A percentile compares a stretch with the other conserved stretches of the same genome.
Evolutionary conservation across 768 basidiomycete species (phyloP).

Genomic region (Lentinula boryana): DNA sequence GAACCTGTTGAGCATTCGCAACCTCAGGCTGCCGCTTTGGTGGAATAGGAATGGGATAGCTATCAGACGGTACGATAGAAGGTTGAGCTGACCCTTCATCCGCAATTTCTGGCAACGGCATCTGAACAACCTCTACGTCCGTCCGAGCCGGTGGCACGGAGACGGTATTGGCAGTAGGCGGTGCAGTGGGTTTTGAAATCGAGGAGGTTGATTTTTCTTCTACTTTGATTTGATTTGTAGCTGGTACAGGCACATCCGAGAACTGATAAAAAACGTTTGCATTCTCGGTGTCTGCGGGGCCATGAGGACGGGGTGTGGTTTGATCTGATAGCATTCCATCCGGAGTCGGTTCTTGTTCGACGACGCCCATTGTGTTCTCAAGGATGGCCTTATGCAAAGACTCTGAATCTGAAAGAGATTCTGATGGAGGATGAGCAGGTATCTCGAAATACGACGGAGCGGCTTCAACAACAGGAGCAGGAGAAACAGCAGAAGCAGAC

Average conservation of each 20-base stretch:
- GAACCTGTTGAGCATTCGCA: neutral
- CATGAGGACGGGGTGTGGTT: slow-evolving; percentile 4
- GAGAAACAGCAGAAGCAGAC: slow-evolving; percentile 13
- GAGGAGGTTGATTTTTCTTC: neutral
- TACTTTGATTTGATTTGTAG: neutral
- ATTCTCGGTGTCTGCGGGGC: slow-evolving; percentile 4
- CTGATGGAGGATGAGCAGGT: slow-evolving; percentile 12
- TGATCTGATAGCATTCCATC: neutral
- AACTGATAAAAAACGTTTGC: neutral
- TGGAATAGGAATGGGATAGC: neutral
- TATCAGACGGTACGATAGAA: neutral
- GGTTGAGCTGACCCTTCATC: neutral
- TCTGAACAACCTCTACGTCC: neutral
- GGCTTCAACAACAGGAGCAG: slow-evolving; percentile 12
- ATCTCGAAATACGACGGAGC: slow-evolving; percentile 10
- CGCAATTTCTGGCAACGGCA: neutral
- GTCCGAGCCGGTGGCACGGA: neutral
- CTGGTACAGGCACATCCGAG: neutral
- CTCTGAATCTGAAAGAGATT: slow-evolving; percentile 12
- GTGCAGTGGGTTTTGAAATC: neutral
- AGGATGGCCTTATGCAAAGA: neutral
- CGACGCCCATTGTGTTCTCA: slow-evolving; percentile 1
- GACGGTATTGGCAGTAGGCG: neutral
- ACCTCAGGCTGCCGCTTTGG: neutral
- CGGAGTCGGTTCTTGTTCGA: neutral